phyloP scores from a whole-genome alignment of 306 rosid species.

The Fragaria vesca region DNA sequence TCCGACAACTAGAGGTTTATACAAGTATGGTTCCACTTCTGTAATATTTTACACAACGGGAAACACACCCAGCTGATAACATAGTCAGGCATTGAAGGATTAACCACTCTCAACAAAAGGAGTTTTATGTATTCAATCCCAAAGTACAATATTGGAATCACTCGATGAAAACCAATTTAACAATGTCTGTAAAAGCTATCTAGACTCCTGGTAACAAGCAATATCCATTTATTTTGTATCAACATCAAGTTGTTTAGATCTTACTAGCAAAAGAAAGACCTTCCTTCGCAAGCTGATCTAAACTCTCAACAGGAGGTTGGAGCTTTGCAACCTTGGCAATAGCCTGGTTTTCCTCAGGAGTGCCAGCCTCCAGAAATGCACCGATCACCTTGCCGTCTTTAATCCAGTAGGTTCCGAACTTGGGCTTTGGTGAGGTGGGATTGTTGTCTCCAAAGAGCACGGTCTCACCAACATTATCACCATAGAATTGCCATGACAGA shows the following conservation, averaged over 20 bases:
- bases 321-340: slow-evolving; percentile 83
- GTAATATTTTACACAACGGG: not conserved
- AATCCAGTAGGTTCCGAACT: slow-evolving; percentile 93
- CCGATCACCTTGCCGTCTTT: slow-evolving; percentile 86
- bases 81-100: not conserved
- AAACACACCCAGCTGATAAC: not conserved
- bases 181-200: not conserved
- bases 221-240: not conserved
- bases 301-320: slow-evolving; percentile 59
- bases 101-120: not conserved
- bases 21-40: not conserved
- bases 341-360: slow-evolving; percentile 82
- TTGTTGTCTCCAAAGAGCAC: slow-evolving; percentile 85
- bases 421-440: slow-evolving; percentile 58
- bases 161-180: not conserved
- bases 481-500: slow-evolving; percentile 93
- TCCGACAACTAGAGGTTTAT: not conserved
- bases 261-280: slow-evolving; percentile 84
- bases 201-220: not conserved
- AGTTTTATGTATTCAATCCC: not conserved
- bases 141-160: not conserved
- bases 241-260: slow-evolving; percentile 29
- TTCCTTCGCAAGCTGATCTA: slow-evolving; percentile 65
- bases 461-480: slow-evolving; percentile 88
- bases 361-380: slow-evolving; percentile 77